A percentile compares a stretch with the other conserved stretches of the same genome.
phyloP scores from a whole-genome alignment of 140 eudicot genomes.

The Oenanthe javanica region DNA sequence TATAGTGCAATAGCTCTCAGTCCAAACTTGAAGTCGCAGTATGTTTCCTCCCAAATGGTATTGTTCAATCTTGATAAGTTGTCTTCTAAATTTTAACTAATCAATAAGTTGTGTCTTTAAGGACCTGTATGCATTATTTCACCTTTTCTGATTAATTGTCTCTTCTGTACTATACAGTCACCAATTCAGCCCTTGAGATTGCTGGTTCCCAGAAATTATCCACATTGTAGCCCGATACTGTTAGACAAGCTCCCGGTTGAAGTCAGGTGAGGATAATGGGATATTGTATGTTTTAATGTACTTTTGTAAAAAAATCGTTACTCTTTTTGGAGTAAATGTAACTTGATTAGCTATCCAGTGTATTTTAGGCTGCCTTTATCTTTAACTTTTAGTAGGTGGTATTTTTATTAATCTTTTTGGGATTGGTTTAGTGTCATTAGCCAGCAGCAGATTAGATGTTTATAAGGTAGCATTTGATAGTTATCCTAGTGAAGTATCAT shows the following conservation, averaged over 20 bases:
- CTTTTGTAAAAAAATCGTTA: neutral
- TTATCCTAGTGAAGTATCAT: too few relatives aligned
- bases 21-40: conserved; percentile 79
- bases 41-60: conserved; percentile 95
- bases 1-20: conserved; percentile 83
- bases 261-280: conserved; percentile 48
- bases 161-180: conserved; percentile 42
- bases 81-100: neutral
- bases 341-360: neutral
- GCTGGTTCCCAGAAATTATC: conserved; percentile 84
- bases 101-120: neutral
- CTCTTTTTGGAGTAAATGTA: neutral
- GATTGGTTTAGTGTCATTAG: neutral
- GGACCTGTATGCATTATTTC: neutral
- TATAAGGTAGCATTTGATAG: neutral
- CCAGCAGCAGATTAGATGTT: neutral
- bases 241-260: conserved; percentile 93
- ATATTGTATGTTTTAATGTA: neutral
- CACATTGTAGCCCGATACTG: conserved; percentile 79
- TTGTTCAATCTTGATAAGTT: neutral
- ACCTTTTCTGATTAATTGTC: neutral
- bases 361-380: neutral
- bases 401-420: neutral
- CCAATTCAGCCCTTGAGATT: conserved; percentile 91
- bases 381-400: neutral